Evolutionary conservation across 2,329 filamentous ascomycete species (phyloP), one percentile per base, ranked within the genome.

Genomic region (Aspergillus tamarii): DNA sequence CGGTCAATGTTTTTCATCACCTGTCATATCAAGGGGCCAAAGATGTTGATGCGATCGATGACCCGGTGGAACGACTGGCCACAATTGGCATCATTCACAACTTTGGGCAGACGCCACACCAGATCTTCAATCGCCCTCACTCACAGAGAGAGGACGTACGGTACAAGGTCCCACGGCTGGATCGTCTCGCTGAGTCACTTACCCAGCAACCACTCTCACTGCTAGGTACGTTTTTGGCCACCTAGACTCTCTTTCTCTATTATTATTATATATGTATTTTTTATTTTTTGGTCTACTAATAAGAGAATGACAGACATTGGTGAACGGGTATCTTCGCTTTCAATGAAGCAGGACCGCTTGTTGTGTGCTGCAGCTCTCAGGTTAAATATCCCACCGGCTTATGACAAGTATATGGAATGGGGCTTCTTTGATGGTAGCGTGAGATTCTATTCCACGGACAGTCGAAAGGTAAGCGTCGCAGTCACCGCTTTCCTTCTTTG

Each of bases 31-130:
- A 94, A 65, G 96, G 95, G 8, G 93, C 94, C 3, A 96, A 92
- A 67, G 92, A 99, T 75, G 82, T 99, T 5, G 95, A 99, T 76
- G 89, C 89, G 59, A 98, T 99, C 64, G 88, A 90, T 9, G 94
- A 98, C 74, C 91, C 92, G 0, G 88, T 94, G 61, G 94, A 98
- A 77, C 87, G 93, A 50, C 84, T 93, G 8, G 92, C 94, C 6
- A 94, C 93, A 0, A 97, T 97, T 60, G 93, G 93, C 39, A 96
- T 97, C 69, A 98, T 99, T 71, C 94, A 99, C 78, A 98, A 98
- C 71, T 99, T 99, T 77, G 95, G 95, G 0, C 95, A 99, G 77
- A 99, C 96, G 1, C 95, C 96, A 1, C 91, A 96, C 70, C 96
- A 99, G 76, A 91, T 98, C 19, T 99, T 98, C 76, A 87, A 88